Conservation (phyloP, 2,329 filamentous ascomycete species). For the Paracorniculantispora psalliotae region DNA sequence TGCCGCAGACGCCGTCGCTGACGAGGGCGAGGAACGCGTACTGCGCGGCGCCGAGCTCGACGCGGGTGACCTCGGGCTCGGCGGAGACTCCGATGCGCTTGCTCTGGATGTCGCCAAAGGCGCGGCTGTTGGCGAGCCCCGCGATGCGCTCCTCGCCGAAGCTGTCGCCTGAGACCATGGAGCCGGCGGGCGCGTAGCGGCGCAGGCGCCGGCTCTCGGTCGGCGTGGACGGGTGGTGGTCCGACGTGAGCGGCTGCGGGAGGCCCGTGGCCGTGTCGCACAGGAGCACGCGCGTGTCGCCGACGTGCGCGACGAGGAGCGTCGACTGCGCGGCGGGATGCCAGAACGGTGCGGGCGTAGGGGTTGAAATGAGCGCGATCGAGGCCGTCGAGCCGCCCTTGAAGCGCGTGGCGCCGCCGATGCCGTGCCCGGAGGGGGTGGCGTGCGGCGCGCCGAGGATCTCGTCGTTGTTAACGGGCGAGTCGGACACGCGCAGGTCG, state of each 20-base stretch:
- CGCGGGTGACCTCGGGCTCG: conserved; percentile 79
- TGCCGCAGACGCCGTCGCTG: conserved; percentile 83
- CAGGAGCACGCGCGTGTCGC: conserved; percentile 85
- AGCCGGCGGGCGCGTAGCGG: conserved; percentile 68
- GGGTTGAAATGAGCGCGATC: conserved; percentile 84
- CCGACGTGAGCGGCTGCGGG: conserved; percentile 76
- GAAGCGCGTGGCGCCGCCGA: conserved; percentile 75
- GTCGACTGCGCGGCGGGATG: conserved; percentile 82
- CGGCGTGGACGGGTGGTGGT: conserved; percentile 89
- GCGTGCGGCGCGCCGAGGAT: conserved; percentile 61
- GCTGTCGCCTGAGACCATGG: conserved; percentile 81
- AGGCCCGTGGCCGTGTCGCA: conserved; percentile 81
- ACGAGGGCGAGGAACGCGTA: conserved; percentile 87
- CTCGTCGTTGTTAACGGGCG: conserved; percentile 79
- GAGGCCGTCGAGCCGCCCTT: conserved; percentile 92
- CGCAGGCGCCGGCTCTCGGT: conserved; percentile 77
- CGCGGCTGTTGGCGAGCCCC: conserved; percentile 86
- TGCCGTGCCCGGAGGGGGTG: conserved; percentile 53
- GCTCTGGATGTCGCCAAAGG: conserved; percentile 87
- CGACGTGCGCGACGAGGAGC: conserved; percentile 82
- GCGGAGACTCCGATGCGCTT: conserved; percentile 93
- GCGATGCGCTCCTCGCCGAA: conserved; percentile 96
- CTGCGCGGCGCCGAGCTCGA: conserved; percentile 76
- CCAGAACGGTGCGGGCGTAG: conserved; percentile 90
- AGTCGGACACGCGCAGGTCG: conserved; percentile 65